Evolutionary conservation across 1,284 basidiomycete genomes (phyloP).

Genomic region (Fomitopsis pinicola): DNA sequence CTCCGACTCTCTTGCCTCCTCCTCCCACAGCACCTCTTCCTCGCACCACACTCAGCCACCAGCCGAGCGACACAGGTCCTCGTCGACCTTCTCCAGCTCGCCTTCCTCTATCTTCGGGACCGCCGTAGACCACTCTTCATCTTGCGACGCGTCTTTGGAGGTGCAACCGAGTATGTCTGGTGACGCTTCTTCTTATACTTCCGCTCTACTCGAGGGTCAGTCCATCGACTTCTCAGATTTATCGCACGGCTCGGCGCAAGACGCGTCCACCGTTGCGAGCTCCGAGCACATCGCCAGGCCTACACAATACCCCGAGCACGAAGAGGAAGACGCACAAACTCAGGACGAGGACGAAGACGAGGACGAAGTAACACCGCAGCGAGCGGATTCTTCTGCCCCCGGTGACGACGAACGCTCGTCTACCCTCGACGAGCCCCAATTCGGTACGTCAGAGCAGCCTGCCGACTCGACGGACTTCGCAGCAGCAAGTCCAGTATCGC

Average conservation of each 20-base stretch:
- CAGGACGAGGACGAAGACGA: neutral
- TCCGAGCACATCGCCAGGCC: neutral
- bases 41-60: neutral
- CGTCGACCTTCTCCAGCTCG: neutral
- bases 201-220: neutral
- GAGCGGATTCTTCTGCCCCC: neutral
- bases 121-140: neutral
- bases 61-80: neutral
- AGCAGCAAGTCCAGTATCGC: neutral
- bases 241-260: neutral
- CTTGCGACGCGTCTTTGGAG: neutral
- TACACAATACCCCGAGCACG: too few relatives aligned
- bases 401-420: neutral
- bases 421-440: slow-evolving; percentile 1
- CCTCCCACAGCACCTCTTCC: neutral
- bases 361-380: neutral
- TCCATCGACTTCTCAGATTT: neutral
- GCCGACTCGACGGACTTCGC: neutral
- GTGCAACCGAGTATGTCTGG: neutral
- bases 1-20: slow-evolving; percentile 2
- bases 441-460: neutral
- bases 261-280: neutral
- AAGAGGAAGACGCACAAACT: neutral
- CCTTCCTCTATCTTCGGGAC: neutral
- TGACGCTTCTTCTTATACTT: neutral